Base-by-base conservation (phyloP, 225 moss, liverwort and hornwort species). In the Antitrichia curtipendula region DNA sequence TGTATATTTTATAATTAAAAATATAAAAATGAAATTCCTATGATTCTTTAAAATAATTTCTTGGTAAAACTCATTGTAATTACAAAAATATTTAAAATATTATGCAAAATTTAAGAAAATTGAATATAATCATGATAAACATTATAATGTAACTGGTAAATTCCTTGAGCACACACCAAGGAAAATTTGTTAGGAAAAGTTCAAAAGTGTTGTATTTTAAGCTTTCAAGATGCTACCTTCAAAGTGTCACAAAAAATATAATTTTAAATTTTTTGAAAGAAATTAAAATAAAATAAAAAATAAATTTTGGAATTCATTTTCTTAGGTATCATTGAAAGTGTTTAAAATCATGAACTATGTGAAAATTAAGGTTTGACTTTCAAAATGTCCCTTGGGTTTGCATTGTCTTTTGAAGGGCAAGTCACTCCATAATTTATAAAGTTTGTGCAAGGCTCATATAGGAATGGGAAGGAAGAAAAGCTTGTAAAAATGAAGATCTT, bases 1-100 rank as follows among this genome's bases (percentile, higher is more conserved):
- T 12, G 1, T n/a, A n/a, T 0, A n/a, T n/a, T 12, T 34, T 66
- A 0, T 0, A 7, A 2, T 12, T 21, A 0, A 64, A 36, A 36
- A 31, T 16, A 2, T 28, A 8, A 36, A 3, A 19, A 10, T 9
- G 0, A 36, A 65, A 9, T 36, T 20, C 6, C 6, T 21, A 21
- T 21, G 6, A 34, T 64, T 31, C 9, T 3, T 19, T 5, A 19
- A 36, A 64, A 1, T 62, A 9, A 36, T 36, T 36, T 64, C 5
- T 64, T 19, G 16, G 2, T 3, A 64, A 2, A 36, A 18, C 3
- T 36, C 5, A 19, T 17, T 36, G 1, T 16, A 36, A 36, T 20
- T 19, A 66, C 2, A 66, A 66, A 36, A 66, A n/a, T n/a, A 1
- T 4, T n/a, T n/a, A 5, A 66, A 21, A 66, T 3, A 12, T 0